Conservation (phyloP, 2,329 filamentous ascomycete genomes). For the Pezicula neosporulosa region DNA sequence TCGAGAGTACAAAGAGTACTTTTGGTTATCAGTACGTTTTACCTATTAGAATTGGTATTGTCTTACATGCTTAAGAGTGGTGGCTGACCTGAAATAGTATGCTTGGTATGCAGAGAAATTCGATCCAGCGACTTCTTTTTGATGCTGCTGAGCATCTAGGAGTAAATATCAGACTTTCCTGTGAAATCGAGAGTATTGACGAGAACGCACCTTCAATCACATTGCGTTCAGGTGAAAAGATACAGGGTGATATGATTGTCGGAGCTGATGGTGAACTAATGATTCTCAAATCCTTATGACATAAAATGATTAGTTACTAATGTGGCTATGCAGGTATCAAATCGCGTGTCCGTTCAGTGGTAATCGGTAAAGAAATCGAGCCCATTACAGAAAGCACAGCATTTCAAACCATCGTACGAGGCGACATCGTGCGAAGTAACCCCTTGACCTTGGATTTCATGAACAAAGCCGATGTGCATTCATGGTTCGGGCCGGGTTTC, state of each 20-base stretch:
- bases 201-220: neutral
- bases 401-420: neutral
- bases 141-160: neutral
- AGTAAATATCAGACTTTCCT: neutral
- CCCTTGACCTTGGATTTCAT: neutral
- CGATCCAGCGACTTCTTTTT: slow-evolving; percentile 1
- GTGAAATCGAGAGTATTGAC: neutral
- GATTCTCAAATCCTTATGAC: neutral
- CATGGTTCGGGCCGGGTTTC: neutral
- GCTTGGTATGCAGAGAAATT: neutral
- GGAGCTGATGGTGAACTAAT: slow-evolving; percentile 6
- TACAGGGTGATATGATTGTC: slow-evolving; percentile 7
- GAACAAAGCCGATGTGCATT: neutral
- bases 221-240: slow-evolving; percentile 1
- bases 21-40: neutral
- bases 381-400: neutral
- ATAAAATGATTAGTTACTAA: neutral
- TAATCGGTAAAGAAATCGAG: neutral
- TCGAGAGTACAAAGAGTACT: neutral
- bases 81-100: neutral
- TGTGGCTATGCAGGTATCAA: neutral
- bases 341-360: neutral
- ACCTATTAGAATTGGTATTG: too few species aligned
- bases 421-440: neutral
- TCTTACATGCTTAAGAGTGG: too few species aligned